Base-by-base conservation (phyloP, 2,329 filamentous ascomycete species). In the Aureobasidium zeae region DNA sequence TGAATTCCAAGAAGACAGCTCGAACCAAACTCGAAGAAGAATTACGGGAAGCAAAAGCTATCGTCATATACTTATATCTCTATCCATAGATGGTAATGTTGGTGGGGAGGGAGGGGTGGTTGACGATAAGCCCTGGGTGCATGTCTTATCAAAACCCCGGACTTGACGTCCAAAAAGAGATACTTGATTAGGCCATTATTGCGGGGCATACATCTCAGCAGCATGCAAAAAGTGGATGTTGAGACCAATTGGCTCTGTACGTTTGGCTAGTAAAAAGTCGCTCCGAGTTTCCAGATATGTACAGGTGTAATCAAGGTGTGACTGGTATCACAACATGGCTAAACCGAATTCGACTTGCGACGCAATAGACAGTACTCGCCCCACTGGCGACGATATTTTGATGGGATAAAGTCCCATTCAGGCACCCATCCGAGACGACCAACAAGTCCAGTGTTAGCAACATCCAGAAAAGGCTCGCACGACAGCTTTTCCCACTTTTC, bases 391-490 rank as follows among this genome's bases (percentile, higher is more conserved):
- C 72, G 76, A 51, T 78, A 80, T 47, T 71, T 72, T 30, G 77
- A 71, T 0, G 88, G 87, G 11, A 94, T 66, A 28, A 86, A 64
- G 0, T 72, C 65, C 49, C 78, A 64, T 51, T 86, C 74, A 2
- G 91, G 91, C 25, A 94, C 60, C 85, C 86, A 96, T 34, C 94
- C 64, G 7, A 85, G 74, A 48, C 91, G 76, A 2, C 83, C 83
- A 4, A 95, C 50, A 9, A 84, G 63, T 31, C 79, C 73, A 0
- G 89, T 96, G 46, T 72, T 74, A 4, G 75, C 76, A 1, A 83
- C 75, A 60, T 98, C 91, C 10, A 98, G 69, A 61, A 96, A 96
- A 1, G 72, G 72, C 51, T 79, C 67, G 57, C 91, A 96, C 44
- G 76, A 71, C 13, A 94, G 66, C 32, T 73, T 64, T 41, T 93